Base-by-base conservation (phyloP, 192 early-diverging fungal species). In the Funneliformis geosporum region DNA sequence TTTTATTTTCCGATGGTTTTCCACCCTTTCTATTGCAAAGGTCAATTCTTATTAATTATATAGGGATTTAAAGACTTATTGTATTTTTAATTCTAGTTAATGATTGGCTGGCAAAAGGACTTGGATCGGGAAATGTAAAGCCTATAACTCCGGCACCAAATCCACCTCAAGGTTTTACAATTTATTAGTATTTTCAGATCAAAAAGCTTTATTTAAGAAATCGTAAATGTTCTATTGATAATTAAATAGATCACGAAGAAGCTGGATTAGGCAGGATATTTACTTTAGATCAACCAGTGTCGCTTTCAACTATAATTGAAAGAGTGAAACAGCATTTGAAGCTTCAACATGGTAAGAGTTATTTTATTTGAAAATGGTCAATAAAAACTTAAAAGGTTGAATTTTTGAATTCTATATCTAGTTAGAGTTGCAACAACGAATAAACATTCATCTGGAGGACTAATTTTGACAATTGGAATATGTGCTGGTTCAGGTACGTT, bases 31-130 rank as follows among this genome's bases (percentile, higher is more conserved):
- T 33, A 33, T 33, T 33, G 33, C 33, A 33, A 33, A 33, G n/a
- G 33, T 33, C 33, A 33, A 2, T 33, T 33, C 33, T 33, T 33
- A 33, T 33, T 33, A 33, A 33, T 33, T 2, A 33, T 2, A 33
- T n/a, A 66, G 64, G 40, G 42, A 43, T 21, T 69, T 2, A 40
- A 9, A 10, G 21, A 25, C 18, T 21, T 18, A n/a, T 42, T 42
- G 11, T 43, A 42, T 43, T 69, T 43, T 33, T 44, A 18, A 16
- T 39, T 9, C 2, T 28, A 91, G 89, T 95, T 68, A 97, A 96
- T 86, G 96, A 97, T 83, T 99, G 97, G 97, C 86, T 99, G 23
- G 91, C 95, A 1, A 85, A 87, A 59, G 90, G 87, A 40, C 82
- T 96, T 59, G 88, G 91, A 5, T 60, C 80, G 47, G 89, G 89